Conservation (phyloP, 352 stramenopile genomes). For the Lagenidium giganteum region DNA sequence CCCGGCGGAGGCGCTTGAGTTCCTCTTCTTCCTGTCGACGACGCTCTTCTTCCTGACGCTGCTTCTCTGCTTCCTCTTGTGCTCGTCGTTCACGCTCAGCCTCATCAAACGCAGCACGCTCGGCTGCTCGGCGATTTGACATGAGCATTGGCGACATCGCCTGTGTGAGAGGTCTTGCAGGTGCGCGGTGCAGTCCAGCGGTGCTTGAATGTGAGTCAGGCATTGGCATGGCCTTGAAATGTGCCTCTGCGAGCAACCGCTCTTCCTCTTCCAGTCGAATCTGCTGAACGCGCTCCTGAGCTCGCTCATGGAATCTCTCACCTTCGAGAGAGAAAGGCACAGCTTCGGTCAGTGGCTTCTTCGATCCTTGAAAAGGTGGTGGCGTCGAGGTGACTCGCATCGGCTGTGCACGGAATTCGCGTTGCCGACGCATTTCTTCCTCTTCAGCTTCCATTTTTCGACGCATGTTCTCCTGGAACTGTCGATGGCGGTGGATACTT, state of each 20-base stretch:
- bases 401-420: conserved; percentile 66
- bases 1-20: conserved; percentile 60
- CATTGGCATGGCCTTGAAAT: conserved; percentile 71
- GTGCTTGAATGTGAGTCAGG: conserved; percentile 26
- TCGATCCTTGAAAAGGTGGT: conserved; percentile 57
- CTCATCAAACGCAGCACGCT: conserved; percentile 63
- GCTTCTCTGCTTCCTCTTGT: conserved; percentile 53
- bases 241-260: conserved; percentile 23
- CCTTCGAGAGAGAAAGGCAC: conserved; percentile 57
- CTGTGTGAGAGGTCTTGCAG: conserved; percentile 11
- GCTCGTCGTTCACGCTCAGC: conserved; percentile 62
- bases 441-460: conserved; percentile 52
- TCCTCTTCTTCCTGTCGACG: conserved; percentile 54
- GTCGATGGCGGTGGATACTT: conserved; percentile 59
- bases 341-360: conserved; percentile 65
- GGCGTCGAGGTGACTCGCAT: conserved; percentile 54
- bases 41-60: conserved; percentile 44
- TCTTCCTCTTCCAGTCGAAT: conserved; percentile 57
- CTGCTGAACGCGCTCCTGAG: conserved; percentile 49
- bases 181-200: not conserved
- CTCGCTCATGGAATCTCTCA: conserved; percentile 50
- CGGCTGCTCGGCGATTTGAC: conserved; percentile 48
- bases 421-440: conserved; percentile 43
- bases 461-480: conserved; percentile 72
- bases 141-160: conserved; percentile 38